Evolutionary conservation across 208 protist species (phyloP).

Genomic region (Eutreptiella sp.): DNA sequence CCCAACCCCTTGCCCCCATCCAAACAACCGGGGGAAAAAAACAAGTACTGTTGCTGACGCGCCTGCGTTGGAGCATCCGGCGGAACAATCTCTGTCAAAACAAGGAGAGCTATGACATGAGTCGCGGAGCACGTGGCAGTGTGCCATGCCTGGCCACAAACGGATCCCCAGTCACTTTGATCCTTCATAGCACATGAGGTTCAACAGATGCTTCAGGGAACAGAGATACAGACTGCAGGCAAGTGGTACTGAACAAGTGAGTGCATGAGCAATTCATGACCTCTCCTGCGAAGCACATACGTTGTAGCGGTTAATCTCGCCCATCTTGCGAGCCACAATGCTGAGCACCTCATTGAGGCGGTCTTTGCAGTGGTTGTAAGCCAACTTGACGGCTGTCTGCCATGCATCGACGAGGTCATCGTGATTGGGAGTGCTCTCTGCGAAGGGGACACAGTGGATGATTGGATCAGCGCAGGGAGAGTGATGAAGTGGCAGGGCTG

Average conservation of each 20-base stretch:
- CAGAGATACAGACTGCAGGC: neutral
- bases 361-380: slow-evolving; percentile 78
- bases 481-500: too few relatives aligned
- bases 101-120: too few relatives aligned
- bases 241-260: neutral
- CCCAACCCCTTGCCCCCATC: too few relatives aligned
- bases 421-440: slow-evolving; percentile 54
- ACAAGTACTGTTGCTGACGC: too few relatives aligned
- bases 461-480: slow-evolving; percentile 6
- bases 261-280: too few relatives aligned
- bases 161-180: neutral
- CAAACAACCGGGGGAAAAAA: too few relatives aligned
- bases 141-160: too few relatives aligned
- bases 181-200: neutral
- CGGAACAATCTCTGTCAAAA: too few relatives aligned
- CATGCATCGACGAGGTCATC: slow-evolving; percentile 71
- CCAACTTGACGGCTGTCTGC: slow-evolving; percentile 87
- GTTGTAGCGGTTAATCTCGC: too few relatives aligned
- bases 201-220: neutral
- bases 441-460: slow-evolving; percentile 1
- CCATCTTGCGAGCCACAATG: slow-evolving; percentile 56
- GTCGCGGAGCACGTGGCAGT: too few relatives aligned
- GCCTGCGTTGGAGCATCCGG: too few relatives aligned
- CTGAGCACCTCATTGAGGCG: slow-evolving; percentile 49
- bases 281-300: too few relatives aligned